Evolutionary conservation across 768 basidiomycete genomes (phyloP), one percentile per base, ranked within the genome.

Genomic region (Xanthoconium stramineum): DNA sequence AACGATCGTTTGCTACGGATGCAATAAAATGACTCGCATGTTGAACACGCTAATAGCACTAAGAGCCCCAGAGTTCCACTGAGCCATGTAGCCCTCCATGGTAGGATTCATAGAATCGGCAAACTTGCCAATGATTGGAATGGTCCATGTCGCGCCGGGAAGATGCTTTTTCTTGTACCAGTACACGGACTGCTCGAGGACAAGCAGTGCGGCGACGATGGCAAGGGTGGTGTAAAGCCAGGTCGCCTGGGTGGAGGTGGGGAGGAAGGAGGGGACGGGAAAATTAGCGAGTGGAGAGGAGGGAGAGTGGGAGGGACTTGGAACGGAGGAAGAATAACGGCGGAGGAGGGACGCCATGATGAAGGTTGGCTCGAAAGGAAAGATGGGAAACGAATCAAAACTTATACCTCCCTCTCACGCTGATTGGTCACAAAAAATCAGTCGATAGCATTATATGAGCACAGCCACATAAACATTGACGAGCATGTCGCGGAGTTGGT

Each of bases 51-150:
- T 94, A 55, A 96, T 76, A 11, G 87, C 94, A 61, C 88, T 89
- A 35, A 99, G 80, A 14, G 86, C 86, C 50, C 94, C 95, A 3
- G 88, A 86, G 61, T 89, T 80, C 96, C 96, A 99, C 65, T 95
- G 92, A 62, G 79, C 81, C 79, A 88, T 89, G 78, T 99, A 99
- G 40, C 83, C 83, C 69, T 95, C 91, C 81, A 98, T 81, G 6
- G 91, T 87, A 13, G 97, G 97, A 61, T 88, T 83, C 76, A 96
- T 76, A 6, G 92, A 95, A 68, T 98, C 93, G 6, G 88, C 85
- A 64, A 98, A 97, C 73, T 94, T 94, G 55, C 97, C 97, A 53
- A 99, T 98, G 66, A 99, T 66, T n/a, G 97, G 97, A 60, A 97
- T 94, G 13, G 94, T 97, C 94, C 94, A 98, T 68, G 72, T 78